Evolutionary conservation across 2,329 filamentous ascomycete species (phyloP), one percentile per base, ranked within the genome.

Genomic region (Pseudogymnoascus sp.): DNA sequence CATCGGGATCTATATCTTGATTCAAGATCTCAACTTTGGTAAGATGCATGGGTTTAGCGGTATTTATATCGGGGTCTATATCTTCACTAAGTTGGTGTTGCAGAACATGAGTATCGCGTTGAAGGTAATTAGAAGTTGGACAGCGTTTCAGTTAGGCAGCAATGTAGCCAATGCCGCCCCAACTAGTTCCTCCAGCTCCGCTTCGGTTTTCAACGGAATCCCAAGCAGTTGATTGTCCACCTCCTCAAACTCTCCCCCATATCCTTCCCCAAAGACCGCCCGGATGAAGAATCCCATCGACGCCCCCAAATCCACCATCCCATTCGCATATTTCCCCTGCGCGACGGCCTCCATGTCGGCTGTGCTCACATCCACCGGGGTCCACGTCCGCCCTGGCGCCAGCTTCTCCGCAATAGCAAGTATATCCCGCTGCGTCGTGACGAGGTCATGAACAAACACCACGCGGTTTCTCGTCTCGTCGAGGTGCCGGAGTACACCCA

Each of bases 161-260:
- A 14, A 12, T 7, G 19, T 14, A 45, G 19, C 41, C 3, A 45
- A 14, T 4, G 16, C 41, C 5, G 9, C 41, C 19, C 41, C 41
- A 45, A 72, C 62, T 30, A 72, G 61, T 3, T 71, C 73, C 64
- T 75, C 69, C 4, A 82, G 55, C 23, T 78, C 75, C 9, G 70
- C 73, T 4, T 80, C 74, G 0, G 71, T 76, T 62, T 76, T 69
- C 5, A 71, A 69, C 69, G 76, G 74, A 23, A 83, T 36, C 0
- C 79, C 80, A 1, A 83, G 63, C 11, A 82, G 66, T 45, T 70
- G 65, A 62, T 74, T 75, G 62, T 80, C 77, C n/a, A 70, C 67
- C 67, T 75, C 75, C 8, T 71, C 63, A 58, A 73, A 76, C 25
- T 70, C 72, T 3, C 66, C 59, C 5, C 74, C 74, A 52, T 75